Evolutionary conservation across 176 grass and related monocot genomes (phyloP), one percentile per base, ranked within the genome.

Genomic region (Cocos nucifera): DNA sequence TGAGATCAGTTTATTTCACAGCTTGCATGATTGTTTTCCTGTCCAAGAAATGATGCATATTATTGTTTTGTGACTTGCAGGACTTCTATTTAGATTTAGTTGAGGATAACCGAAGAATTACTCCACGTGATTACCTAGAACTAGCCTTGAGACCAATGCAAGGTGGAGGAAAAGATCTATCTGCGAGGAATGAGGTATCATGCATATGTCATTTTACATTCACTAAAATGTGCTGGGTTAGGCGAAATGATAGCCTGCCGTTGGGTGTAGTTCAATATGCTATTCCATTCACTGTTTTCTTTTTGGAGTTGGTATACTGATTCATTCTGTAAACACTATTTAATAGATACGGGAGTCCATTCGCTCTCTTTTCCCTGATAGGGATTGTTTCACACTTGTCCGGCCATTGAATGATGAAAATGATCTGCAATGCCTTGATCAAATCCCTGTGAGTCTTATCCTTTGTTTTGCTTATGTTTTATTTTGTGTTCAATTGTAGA

Each of bases 311-410:
- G 56, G 59, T 59, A 69, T 51, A 10, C 35, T 44, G 35, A 44
- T 44, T 44, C 8, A 53, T 67, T 74, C 3, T 52, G 62, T 84
- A 19, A 63, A 56, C 6, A 56, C 66, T 64, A 54, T 64, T 6
- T 69, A 23, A 51, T 70, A 90, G 86, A 90, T 90, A 49, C 82
- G 86, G 8, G 82, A 85, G 71, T 90, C 86, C 44, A 90, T 90
- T 26, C 71, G 67, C 70, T 58, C 82, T 60, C 78, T 90, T 12
- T 90, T 90, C 72, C 86, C 86, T 60, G 81, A 85, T 69, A 82
- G 86, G 82, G 86, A 90, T 59, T 90, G 87, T 49, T 90, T 90
- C 62, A 82, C 87, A 73, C 63, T 90, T 57, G 87, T 90, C 20
- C 78, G 87, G 9, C 87, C 87, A 21, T 60, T 90, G 35, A 80